These are phyloP conservation scores for Eucalyptus regnans DNA, from an alignment of 345 rosid genomes.

Conservation along the genomic window DNA sequence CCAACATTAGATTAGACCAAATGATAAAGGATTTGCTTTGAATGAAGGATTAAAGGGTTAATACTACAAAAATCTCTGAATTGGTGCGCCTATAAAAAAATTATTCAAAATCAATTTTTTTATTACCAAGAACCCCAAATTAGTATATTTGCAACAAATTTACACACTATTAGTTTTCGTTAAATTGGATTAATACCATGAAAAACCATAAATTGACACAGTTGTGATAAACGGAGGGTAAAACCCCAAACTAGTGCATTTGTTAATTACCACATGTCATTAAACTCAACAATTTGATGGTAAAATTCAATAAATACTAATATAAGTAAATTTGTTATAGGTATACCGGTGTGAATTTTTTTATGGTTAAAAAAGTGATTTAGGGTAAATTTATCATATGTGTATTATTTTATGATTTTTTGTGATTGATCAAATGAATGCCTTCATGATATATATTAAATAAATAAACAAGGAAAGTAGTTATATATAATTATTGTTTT, in stretches of 20 bases:
- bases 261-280: fast-evolving
- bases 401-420: fast-evolving
- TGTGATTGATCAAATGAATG: neutral
- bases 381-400: fast-evolving
- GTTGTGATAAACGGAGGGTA: too few species aligned
- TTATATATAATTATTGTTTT: neutral
- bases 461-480: neutral
- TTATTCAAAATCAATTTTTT: too few species aligned
- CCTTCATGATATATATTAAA: neutral
- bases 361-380: fast-evolving
- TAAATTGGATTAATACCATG: fast-evolving
- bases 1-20: neutral
- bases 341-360: fast-evolving
- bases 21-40: neutral
- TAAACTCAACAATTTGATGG: fast-evolving
- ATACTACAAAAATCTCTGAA: fast-evolving
- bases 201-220: too few species aligned
- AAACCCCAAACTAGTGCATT: fast-evolving
- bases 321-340: fast-evolving
- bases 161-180: fast-evolving
- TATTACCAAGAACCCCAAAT: fast-evolving
- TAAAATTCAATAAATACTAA: too few species aligned
- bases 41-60: too few species aligned
- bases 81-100: too few species aligned
- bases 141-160: too few species aligned